Conservation (phyloP, 78 protist species). For the Dictyostelium brefeldianum region DNA sequence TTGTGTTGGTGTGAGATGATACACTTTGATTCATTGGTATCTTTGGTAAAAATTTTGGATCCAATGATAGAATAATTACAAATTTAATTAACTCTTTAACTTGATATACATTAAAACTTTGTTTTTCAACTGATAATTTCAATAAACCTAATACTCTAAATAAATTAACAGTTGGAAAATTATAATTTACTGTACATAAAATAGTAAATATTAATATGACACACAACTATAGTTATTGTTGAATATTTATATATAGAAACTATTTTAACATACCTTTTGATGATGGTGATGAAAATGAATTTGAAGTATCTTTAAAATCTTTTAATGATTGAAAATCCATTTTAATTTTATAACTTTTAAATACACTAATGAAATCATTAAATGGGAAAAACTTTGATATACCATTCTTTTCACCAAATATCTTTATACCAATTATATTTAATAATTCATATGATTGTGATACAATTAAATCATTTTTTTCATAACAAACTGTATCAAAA, state of each 20-base stretch:
- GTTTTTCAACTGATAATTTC: neutral
- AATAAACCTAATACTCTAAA: conserved; percentile 18
- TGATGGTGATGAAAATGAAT: neutral
- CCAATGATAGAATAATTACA: conserved; percentile 22
- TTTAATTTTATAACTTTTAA: conserved; percentile 13
- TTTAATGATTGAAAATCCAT: neutral
- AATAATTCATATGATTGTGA: conserved; percentile 40
- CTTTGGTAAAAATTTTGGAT: conserved; percentile 20
- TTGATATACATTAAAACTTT: conserved; percentile 1
- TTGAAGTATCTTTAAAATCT: neutral
- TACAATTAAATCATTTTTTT: conserved; percentile 40
- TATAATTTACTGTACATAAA: too few species aligned
- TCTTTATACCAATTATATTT: neutral
- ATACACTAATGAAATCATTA: conserved; percentile 6
- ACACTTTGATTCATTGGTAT: conserved; percentile 15
- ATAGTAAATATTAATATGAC: too few species aligned
- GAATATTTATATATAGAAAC: too few species aligned
- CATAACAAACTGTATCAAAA: conserved; percentile 47
- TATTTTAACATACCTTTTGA: neutral
- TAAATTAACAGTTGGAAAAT: conserved; percentile 38
- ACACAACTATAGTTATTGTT: too few species aligned
- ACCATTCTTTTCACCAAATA: neutral
- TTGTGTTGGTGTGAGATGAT: neutral
- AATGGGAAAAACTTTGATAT: conserved; percentile 1
- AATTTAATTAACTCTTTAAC: conserved; percentile 14